Percentiles rank a stretch among this genome's conserved stretches.
These are phyloP conservation scores for Fennellomyces sp. DNA, from an alignment of 371 early-diverging fungal genomes.

Conservation along the genomic window DNA sequence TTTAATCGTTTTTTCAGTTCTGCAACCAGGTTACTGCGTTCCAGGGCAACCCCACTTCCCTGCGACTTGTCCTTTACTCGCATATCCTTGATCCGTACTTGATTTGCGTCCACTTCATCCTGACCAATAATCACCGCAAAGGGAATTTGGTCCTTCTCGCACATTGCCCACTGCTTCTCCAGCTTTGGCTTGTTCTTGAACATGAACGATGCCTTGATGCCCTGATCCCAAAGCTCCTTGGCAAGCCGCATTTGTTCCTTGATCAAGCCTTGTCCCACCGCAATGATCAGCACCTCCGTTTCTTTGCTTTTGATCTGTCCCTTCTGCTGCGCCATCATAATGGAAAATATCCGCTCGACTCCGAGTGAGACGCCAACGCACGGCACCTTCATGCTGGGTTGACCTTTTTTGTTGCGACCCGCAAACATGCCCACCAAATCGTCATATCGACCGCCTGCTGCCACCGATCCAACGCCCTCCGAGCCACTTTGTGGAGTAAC, in stretches of 20 bases:
- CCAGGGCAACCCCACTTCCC: conserved; percentile 63
- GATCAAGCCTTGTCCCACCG: conserved; percentile 85
- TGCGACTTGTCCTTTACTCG: conserved; percentile 61
- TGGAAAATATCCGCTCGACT: conserved; percentile 95
- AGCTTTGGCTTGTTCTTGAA: conserved; percentile 92
- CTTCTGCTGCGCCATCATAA: conserved; percentile 72
- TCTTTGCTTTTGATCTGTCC: conserved; percentile 77
- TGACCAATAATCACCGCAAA: conserved; percentile 87
- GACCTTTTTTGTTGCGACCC: conserved; percentile 67
- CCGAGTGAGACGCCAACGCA: conserved; percentile 99
- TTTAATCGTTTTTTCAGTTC: conserved; percentile 54
- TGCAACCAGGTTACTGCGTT: conserved; percentile 66
- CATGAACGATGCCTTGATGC: conserved; percentile 80
- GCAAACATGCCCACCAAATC: conserved; percentile 96
- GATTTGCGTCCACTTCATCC: conserved; percentile 79
- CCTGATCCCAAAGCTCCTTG: conserved; percentile 87
- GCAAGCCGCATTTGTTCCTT: conserved; percentile 92
- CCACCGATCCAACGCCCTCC: conserved; percentile 96
- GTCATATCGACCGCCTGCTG: conserved; percentile 99
- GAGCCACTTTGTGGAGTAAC: conserved; percentile 50
- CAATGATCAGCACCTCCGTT: conserved; percentile 89
- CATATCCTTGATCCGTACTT: conserved; percentile 91
- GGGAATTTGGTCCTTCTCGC: conserved; percentile 89
- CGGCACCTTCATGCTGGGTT: conserved; percentile 79
- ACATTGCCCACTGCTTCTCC: conserved; percentile 77